A percentile compares a stretch with the other conserved stretches of the same genome.
Conservation (phyloP, 495 filamentous ascomycete genomes). For the Astrothelium subdiscretum region DNA sequence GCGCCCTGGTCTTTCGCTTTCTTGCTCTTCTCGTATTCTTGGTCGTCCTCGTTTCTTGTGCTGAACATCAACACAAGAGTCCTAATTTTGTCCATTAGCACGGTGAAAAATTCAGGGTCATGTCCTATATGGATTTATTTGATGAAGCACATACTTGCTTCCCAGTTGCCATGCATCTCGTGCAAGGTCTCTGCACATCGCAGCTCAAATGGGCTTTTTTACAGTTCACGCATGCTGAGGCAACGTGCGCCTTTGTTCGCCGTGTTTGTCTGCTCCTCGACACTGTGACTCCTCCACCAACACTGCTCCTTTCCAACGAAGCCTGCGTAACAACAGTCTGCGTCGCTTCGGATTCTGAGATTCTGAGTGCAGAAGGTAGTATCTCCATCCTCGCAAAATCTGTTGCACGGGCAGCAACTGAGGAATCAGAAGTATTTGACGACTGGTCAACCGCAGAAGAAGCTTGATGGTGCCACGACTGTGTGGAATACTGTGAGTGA, state of each 20-base stretch:
- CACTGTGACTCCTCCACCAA: neutral
- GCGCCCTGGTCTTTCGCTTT: constrained; percentile 10
- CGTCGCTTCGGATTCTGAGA: neutral
- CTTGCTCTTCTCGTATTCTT: constrained; percentile 74
- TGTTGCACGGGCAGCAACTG: neutral
- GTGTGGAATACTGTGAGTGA: neutral
- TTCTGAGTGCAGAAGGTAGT: neutral
- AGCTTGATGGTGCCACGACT: neutral
- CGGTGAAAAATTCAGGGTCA: neutral
- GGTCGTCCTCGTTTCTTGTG: constrained; percentile 94
- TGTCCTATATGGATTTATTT: neutral
- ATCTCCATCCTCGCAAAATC: neutral
- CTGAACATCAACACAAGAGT: constrained; percentile 85
- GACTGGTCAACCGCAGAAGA: neutral
- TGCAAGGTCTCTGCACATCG: constrained; percentile 53
- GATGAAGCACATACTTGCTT: constrained; percentile 61
- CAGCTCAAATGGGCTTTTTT: constrained; percentile 88
- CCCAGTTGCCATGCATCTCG: constrained; percentile 48
- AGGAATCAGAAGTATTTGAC: neutral
- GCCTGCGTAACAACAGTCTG: neutral
- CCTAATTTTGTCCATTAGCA: constrained; percentile 32
- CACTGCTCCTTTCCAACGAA: neutral
- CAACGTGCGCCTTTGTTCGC: constrained; percentile 85
- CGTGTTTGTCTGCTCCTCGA: neutral
- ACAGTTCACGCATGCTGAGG: constrained; percentile 93